phyloP scores from a whole-genome alignment of 257 asterid species.

The Solanum boliviense region DNA sequence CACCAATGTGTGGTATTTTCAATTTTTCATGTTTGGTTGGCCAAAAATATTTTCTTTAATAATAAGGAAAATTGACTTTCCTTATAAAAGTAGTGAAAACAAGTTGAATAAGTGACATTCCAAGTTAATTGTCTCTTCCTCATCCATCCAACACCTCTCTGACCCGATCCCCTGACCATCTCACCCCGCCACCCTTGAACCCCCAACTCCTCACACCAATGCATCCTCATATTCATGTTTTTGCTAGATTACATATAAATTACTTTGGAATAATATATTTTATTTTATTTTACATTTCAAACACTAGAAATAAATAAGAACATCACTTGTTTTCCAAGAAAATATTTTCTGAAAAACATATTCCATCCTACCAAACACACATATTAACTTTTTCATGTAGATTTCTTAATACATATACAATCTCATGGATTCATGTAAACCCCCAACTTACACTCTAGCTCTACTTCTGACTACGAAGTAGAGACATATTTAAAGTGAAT shows the following conservation, averaged over 20 bases:
- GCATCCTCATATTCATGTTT: not conserved
- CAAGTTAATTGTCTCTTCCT: not conserved
- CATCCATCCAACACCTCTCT: not conserved
- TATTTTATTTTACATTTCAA: not conserved
- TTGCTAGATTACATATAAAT: not conserved
- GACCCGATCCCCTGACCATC: not conserved
- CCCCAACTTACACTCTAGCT: not conserved
- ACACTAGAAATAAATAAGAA: not conserved
- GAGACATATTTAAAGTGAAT: not conserved
- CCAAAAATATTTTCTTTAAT: too few relatives aligned
- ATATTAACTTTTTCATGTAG: not conserved
- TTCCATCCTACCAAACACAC: not conserved
- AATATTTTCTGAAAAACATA: too few relatives aligned
- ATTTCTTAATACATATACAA: not conserved
- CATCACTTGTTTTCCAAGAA: not conserved
- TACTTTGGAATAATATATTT: rapidly evolving
- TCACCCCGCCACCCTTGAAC: not conserved
- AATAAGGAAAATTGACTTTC: not conserved
- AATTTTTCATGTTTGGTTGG: not conserved
- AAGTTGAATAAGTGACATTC: not conserved
- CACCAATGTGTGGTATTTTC: not conserved
- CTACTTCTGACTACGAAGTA: not conserved
- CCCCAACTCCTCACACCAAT: not conserved
- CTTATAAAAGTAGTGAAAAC: too few relatives aligned
- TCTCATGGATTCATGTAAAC: not conserved